phyloP scores from a whole-genome alignment of 768 basidiomycete genomes.

The Agaricus blazei region DNA sequence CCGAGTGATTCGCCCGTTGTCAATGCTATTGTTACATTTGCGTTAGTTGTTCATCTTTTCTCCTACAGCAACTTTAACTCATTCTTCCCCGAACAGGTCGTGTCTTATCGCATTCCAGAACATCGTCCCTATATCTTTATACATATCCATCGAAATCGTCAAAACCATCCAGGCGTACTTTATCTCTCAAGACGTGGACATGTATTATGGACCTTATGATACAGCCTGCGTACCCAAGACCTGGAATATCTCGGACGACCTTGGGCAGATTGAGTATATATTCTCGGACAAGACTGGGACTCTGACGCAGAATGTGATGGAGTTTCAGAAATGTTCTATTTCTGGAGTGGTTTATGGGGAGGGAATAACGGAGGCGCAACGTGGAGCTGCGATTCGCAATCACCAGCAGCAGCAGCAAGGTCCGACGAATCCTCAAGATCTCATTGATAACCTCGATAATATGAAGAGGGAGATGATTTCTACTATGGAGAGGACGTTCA shows the following conservation, averaged over 20 bases:
- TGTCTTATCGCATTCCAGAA: constrained; percentile 97
- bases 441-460: constrained; percentile 54
- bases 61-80: neutral
- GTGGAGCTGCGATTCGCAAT: constrained; percentile 83
- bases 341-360: constrained; percentile 85
- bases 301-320: constrained; percentile 97
- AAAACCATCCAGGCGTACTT: constrained; percentile 97
- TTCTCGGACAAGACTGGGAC: constrained; percentile 94
- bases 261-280: constrained; percentile 95
- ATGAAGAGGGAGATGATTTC: constrained; percentile 76
- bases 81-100: constrained; percentile 46
- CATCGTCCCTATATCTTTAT: constrained; percentile 92
- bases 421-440: constrained; percentile 58
- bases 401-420: constrained; percentile 34
- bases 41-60: constrained; percentile 46
- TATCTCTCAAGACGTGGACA: constrained; percentile 93
- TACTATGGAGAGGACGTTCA: constrained; percentile 72
- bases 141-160: constrained; percentile 97
- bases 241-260: constrained; percentile 98
- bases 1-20: constrained; percentile 56
- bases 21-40: constrained; percentile 86
- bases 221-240: constrained; percentile 92
- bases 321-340: constrained; percentile 94
- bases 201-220: constrained; percentile 89
- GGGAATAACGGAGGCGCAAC: constrained; percentile 92